Evolutionary conservation across 2,329 filamentous ascomycete species (phyloP).

Genomic region (Colletotrichum sp.): DNA sequence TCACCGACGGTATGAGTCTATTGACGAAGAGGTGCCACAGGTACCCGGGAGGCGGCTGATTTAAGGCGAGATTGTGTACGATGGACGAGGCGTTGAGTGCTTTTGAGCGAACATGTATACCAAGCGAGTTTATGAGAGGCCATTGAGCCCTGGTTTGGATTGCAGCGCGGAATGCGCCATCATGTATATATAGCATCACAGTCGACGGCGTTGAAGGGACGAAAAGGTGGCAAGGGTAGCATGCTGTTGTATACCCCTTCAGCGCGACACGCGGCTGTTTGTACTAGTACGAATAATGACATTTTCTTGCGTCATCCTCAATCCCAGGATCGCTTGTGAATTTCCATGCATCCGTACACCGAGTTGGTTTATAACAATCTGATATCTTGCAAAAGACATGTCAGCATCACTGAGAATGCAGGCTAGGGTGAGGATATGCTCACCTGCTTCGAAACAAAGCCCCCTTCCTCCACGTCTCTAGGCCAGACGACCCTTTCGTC

Average conservation of each 20-base stretch:
- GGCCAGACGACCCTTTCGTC: slow-evolving; percentile 5
- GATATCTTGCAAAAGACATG: neutral
- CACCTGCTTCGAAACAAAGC: slow-evolving; percentile 14
- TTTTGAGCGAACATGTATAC: neutral
- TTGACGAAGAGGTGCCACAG: neutral
- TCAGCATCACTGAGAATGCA: neutral
- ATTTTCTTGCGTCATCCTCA: neutral
- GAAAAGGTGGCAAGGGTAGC: neutral
- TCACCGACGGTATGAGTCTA: neutral
- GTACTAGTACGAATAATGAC: slow-evolving; percentile 15
- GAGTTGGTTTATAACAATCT: neutral
- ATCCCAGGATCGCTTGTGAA: neutral
- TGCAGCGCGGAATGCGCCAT: neutral
- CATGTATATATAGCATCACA: neutral
- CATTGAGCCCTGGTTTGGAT: neutral
- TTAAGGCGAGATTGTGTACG: neutral
- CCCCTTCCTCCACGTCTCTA: slow-evolving; percentile 22
- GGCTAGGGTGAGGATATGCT: neutral
- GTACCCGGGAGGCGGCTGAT: neutral
- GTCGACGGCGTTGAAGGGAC: neutral
- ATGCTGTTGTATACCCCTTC: slow-evolving; percentile 1
- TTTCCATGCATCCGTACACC: neutral
- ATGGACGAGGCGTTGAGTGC: neutral
- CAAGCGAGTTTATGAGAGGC: neutral
- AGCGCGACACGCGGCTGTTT: slow-evolving; percentile 5